Base-by-base conservation (phyloP, 306 rosid species). In the Lathyrus oleraceus region DNA sequence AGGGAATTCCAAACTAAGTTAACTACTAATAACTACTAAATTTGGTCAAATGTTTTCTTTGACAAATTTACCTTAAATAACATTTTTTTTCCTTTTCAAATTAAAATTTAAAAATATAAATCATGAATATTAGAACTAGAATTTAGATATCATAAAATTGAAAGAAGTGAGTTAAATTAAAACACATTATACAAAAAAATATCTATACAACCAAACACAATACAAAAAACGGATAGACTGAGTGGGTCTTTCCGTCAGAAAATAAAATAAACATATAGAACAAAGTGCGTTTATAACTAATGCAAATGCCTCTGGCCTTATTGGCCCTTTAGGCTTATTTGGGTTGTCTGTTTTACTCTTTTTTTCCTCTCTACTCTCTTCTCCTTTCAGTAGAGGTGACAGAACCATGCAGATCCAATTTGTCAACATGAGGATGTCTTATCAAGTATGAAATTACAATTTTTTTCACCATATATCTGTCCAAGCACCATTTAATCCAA, bases 401-500 rank as follows among this genome's bases (percentile, higher is more conserved):
- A 11, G 47, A 72, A 66, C 67, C 12, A 36, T 17, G 17, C 38
- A 28, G 39, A 17, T 36, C 58, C 5, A 32, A 51, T 27, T 57
- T 54, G 60, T 58, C 57, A 71, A 45, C 63, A 68, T 30, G 69
- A 45, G 49, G 52, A 51, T 54, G 54, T 14, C 42, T 21, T 54
- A 43, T 48, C 36, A 38, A 53, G 72, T 57, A 25, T 48, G 74
- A 49, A 39, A 60, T 40, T 67, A 25, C 74, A 58, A 8, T 23
- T 59, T 60, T 59, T 25, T 25, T 14, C 53, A 59, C 23, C 28
- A 58, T 51, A 27, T 54, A 32, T 78, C n/a, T 73, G 61, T 73
- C 61, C 75, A 40, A 39, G 13, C 27, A 51, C 61, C 19, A 21
- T 20, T 74, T 38, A 52, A 47, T 75, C 23, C 9, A 62, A 49